A percentile compares a stretch with the other conserved stretches of the same genome.
These are phyloP conservation scores for Thelonectria blattea DNA, from an alignment of 2,329 filamentous ascomycete genomes.

Conservation along the genomic window DNA sequence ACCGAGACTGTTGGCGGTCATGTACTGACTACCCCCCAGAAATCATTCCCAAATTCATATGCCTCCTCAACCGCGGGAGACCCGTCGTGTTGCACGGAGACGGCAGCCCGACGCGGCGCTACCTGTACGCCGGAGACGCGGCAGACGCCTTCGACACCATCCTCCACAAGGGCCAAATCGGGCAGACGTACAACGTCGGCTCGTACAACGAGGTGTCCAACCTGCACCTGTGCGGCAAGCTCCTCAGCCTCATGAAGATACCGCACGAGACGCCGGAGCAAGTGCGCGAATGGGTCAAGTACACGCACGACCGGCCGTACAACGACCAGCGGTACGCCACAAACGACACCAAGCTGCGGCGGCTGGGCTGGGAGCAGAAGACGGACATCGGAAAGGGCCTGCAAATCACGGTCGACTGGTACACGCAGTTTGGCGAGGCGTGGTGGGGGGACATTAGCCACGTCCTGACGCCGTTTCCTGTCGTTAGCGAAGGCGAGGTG, in stretches of 20 bases:
- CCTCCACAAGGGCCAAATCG: constrained; percentile 75
- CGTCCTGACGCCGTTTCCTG: constrained; percentile 71
- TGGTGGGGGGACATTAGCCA: constrained; percentile 78
- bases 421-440: constrained; percentile 66
- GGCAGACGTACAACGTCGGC: constrained; percentile 83
- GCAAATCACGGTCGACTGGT: constrained; percentile 72
- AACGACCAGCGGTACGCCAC: constrained; percentile 78
- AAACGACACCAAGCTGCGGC: constrained; percentile 70
- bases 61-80: constrained; percentile 68
- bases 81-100: constrained; percentile 79
- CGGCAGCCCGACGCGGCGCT: constrained; percentile 75
- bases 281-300: constrained; percentile 70
- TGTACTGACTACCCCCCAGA: constrained; percentile 55
- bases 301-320: constrained; percentile 79
- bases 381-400: constrained; percentile 69
- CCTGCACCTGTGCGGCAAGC: constrained; percentile 67
- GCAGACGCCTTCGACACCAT: constrained; percentile 85
- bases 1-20: no score
- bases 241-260: constrained; percentile 68
- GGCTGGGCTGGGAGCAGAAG: constrained; percentile 73
- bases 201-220: constrained; percentile 81
- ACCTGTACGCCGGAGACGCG: constrained; percentile 80
- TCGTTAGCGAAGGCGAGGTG: constrained; percentile 63
- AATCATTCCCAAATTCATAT: constrained; percentile 84
- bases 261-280: constrained; percentile 56